Base-by-base conservation (phyloP, 495 filamentous ascomycete species). In the Elaphomyces granulatus region DNA sequence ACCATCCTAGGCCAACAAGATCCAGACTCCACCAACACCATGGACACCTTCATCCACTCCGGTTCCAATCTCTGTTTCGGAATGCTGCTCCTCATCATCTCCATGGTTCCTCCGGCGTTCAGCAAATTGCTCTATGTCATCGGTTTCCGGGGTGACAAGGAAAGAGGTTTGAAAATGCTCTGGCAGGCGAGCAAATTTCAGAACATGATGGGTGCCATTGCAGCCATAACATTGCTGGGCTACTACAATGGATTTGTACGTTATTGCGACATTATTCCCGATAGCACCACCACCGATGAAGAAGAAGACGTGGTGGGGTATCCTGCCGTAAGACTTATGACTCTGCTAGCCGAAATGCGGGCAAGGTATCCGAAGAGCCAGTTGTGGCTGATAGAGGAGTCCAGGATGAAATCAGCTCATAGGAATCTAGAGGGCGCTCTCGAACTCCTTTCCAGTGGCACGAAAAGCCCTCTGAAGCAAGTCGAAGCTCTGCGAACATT, bases 351-450 rank as follows among this genome's bases (percentile, higher is more conserved):
- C 2, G 65, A 74, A 31, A 86, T 95, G 80, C 73, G 85, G 38
- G 50, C 55, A 18, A 73, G 80, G 3, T 94, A 92, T 54, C 83
- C 87, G 0, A 76, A 85, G 34, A 83, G 79, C 45, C 75, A 77
- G 17, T 71, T 96, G 6, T 98, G 92, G 90, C 67, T 80, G 28
- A 64, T 95, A 8, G 90, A 96, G 59, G 84, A 93, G 63, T 85
- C 84, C 3, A 70, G 90, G 14, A 80, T 88, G 71, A 62, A 77
- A 15, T 75, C 77, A 19, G 74, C 75, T 32, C 75, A 80, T 42
- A 72, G 71, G 10, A 61, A 77, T 33, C 61, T 96, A 1, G 69
- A 74, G n/a, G 63, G 69, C 8, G 78, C 87, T 7, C 60, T 94
- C 43, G 61, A 70, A 2, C 60, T 84, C 15, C 64, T 93, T 18